A percentile compares a stretch with the other conserved stretches of the same genome.
These are phyloP conservation scores for Amanita subjunquillea DNA, from an alignment of 768 basidiomycete genomes.

Conservation along the genomic window DNA sequence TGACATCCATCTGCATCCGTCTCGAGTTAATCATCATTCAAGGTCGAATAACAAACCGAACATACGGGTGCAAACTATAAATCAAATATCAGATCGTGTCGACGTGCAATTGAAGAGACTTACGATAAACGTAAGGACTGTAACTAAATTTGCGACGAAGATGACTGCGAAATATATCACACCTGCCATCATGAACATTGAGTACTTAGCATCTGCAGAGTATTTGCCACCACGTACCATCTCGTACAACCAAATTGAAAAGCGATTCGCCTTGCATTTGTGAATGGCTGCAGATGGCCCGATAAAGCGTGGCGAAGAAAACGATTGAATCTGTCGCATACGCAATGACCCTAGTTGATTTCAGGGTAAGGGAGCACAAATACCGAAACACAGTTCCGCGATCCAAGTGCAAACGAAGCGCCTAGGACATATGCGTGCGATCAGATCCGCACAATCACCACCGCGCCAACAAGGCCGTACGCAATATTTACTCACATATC, in stretches of 20 bases:
- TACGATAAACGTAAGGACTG: constrained; percentile 23
- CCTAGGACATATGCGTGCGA: constrained; percentile 7
- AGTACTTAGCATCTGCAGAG: background rate
- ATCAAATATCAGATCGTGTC: background rate
- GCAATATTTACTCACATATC: constrained; percentile 13
- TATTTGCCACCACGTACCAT: constrained; percentile 15
- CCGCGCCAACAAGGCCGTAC: background rate
- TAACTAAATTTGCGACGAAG: constrained; percentile 20
- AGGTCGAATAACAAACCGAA: background rate
- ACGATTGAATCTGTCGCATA: constrained; percentile 17
- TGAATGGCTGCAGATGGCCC: constrained; percentile 13
- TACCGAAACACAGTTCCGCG: constrained; percentile 25
- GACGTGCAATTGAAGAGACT: constrained; percentile 1
- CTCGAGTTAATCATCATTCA: background rate
- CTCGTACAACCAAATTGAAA: constrained; percentile 20
- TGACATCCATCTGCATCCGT: constrained; percentile 18
- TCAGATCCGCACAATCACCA: background rate
- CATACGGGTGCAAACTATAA: constrained; percentile 18
- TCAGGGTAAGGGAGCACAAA: background rate
- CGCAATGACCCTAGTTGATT: background rate
- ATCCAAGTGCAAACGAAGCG: constrained; percentile 26
- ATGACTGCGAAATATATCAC: constrained; percentile 25
- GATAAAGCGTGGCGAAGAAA: constrained; percentile 21
- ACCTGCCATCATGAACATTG: constrained; percentile 11
- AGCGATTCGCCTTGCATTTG: constrained; percentile 10